These are phyloP conservation scores for Lipomyces sp. DNA, from an alignment of 805 yeast genomes.

Conservation along the genomic window DNA sequence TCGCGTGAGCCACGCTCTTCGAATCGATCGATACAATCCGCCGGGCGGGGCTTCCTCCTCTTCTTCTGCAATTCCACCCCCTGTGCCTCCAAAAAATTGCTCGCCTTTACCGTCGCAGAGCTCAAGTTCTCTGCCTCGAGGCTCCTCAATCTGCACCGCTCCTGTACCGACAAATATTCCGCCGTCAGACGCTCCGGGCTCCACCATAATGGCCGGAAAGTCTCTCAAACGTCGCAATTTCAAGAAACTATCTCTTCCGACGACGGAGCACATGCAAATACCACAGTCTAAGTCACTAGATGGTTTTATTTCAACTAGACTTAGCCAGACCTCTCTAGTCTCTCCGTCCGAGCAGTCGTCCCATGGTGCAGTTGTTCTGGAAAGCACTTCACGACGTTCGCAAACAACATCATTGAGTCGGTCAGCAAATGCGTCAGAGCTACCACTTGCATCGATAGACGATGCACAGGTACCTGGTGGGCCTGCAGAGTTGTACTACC, in stretches of 20 bases:
- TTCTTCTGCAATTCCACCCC: not conserved
- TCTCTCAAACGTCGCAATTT: conserved; percentile 57
- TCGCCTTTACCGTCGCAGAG: too few species aligned
- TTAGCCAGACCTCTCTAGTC: not conserved
- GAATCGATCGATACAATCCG: not conserved
- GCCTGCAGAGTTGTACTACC: conserved; percentile 35
- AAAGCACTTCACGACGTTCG: conserved; percentile 20
- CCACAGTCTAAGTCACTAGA: conserved; percentile 14
- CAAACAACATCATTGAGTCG: conserved; percentile 1
- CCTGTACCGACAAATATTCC: too few species aligned
- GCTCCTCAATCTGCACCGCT: not conserved
- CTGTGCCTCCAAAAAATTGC: too few species aligned
- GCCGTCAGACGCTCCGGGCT: not conserved
- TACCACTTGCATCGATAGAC: conserved; percentile 27
- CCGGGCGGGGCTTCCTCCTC: not conserved
- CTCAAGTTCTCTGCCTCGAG: not conserved
- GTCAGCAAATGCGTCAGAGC: not conserved
- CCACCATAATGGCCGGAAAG: conserved; percentile 31
- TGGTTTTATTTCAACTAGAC: not conserved
- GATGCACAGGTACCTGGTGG: conserved; percentile 30
- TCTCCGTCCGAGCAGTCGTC: not conserved
- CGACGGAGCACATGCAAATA: conserved; percentile 23
- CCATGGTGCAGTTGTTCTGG: conserved; percentile 1
- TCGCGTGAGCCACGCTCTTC: not conserved
- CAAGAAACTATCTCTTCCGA: conserved; percentile 50